Evolutionary conservation across 164 flowering plant species (phyloP).

Genomic region (Pachysandra terminalis): DNA sequence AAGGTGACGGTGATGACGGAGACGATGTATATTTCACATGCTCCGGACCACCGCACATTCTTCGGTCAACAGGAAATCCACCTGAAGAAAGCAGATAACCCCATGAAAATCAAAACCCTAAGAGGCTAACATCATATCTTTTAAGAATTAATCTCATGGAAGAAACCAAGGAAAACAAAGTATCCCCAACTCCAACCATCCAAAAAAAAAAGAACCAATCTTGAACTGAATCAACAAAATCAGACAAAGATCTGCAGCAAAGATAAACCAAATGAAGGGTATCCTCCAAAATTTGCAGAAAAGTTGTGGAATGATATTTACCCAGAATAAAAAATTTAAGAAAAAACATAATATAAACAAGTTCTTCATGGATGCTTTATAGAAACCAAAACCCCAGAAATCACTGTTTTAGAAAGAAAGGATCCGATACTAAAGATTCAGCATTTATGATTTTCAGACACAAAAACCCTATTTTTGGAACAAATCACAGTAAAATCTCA

Average conservation of each 20-base stretch:
- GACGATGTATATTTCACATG: constrained; percentile 12
- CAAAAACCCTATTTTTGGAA: too few species aligned
- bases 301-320: too few species aligned
- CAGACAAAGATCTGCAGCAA: not conserved
- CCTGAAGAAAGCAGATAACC: not conserved
- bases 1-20: not conserved
- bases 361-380: too few species aligned
- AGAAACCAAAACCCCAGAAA: too few species aligned
- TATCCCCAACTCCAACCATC: too few species aligned
- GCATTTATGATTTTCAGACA: not conserved
- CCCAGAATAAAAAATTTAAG: too few species aligned
- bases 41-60: constrained; percentile 32
- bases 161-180: not conserved
- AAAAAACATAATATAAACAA: too few species aligned
- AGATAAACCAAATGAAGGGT: too few species aligned
- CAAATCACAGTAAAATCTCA: not conserved
- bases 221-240: too few species aligned
- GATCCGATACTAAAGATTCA: not conserved
- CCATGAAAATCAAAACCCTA: not conserved
- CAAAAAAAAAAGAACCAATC: too few species aligned
- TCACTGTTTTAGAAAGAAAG: not conserved
- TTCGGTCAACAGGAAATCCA: constrained; percentile 13
- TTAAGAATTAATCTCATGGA: not conserved
- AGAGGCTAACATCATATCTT: too few species aligned
- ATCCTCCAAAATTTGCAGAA: not conserved